These are phyloP conservation scores for Heteromeles arbutifolia DNA, from an alignment of 306 rosid species.

Conservation along the genomic window DNA sequence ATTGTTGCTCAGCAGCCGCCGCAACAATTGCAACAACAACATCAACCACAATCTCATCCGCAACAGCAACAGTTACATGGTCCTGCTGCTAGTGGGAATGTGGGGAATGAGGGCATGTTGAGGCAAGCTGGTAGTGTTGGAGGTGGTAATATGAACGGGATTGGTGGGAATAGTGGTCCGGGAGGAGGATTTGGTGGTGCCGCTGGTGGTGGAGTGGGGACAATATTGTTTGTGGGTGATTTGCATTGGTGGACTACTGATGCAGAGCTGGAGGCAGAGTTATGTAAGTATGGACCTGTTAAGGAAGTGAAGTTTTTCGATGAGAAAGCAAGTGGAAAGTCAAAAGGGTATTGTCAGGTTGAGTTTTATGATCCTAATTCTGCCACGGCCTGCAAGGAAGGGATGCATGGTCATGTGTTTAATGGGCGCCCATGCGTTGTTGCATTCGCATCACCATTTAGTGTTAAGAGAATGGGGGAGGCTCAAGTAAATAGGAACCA, in stretches of 20 bases:
- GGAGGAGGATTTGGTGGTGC: constrained; percentile 22
- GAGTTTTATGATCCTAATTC: constrained; percentile 70
- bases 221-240: constrained; percentile 86
- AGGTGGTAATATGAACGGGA: constrained; percentile 33
- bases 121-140: constrained; percentile 45
- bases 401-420: constrained; percentile 74
- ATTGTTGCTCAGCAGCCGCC: constrained; percentile 20
- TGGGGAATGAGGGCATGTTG: constrained; percentile 48
- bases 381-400: constrained; percentile 82
- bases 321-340: constrained; percentile 98
- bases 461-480: constrained; percentile 94
- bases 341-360: constrained; percentile 96
- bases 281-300: constrained; percentile 76
- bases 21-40: constrained; percentile 33
- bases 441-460: constrained; percentile 72
- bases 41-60: background rate
- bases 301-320: constrained; percentile 91
- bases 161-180: constrained; percentile 26
- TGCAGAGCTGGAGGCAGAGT: constrained; percentile 77
- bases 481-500: constrained; percentile 81
- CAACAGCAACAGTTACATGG: constrained; percentile 22
- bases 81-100: constrained; percentile 36
- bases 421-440: constrained; percentile 92
- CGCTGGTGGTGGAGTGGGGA: constrained; percentile 50
- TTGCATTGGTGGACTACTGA: constrained; percentile 99